Conservation (phyloP, 768 basidiomycete species). For the Boletus vermiculosoides region DNA sequence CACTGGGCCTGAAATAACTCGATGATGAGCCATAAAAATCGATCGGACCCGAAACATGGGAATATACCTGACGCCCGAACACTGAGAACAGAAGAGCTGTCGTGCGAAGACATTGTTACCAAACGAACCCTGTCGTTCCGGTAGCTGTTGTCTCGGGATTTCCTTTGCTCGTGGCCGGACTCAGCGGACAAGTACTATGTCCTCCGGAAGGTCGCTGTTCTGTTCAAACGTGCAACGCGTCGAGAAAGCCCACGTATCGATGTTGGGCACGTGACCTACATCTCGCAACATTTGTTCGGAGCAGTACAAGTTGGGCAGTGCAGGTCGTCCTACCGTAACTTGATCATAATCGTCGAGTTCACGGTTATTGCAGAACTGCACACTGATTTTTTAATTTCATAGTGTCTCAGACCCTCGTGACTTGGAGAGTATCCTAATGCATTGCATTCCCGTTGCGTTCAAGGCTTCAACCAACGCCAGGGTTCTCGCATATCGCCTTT, state of each 20-base stretch:
- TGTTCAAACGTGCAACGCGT: constrained; percentile 7
- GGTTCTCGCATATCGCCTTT: too few species aligned
- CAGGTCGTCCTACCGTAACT: not conserved
- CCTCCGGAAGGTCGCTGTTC: constrained; percentile 1
- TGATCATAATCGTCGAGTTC: too few species aligned
- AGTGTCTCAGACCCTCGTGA: not conserved
- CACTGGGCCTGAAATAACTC: constrained; percentile 16
- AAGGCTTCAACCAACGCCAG: too few species aligned
- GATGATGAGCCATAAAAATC: constrained; percentile 5
- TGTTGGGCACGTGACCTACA: constrained; percentile 14
- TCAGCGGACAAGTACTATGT: not conserved
- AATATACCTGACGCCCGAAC: constrained; percentile 17
- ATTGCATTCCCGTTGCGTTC: too few species aligned
- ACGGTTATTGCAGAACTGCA: not conserved
- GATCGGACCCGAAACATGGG: not conserved
- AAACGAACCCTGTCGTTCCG: not conserved
- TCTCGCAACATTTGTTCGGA: not conserved
- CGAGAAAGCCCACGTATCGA: not conserved
- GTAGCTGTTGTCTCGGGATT: not conserved
- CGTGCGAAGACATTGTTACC: constrained; percentile 21
- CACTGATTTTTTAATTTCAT: not conserved
- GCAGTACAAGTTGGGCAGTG: not conserved
- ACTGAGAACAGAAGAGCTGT: constrained; percentile 18
- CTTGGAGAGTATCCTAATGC: too few species aligned
- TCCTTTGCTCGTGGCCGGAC: not conserved